Evolutionary conservation across 2,329 filamentous ascomycete species (phyloP).

Genomic region (Cercospora sojina): DNA sequence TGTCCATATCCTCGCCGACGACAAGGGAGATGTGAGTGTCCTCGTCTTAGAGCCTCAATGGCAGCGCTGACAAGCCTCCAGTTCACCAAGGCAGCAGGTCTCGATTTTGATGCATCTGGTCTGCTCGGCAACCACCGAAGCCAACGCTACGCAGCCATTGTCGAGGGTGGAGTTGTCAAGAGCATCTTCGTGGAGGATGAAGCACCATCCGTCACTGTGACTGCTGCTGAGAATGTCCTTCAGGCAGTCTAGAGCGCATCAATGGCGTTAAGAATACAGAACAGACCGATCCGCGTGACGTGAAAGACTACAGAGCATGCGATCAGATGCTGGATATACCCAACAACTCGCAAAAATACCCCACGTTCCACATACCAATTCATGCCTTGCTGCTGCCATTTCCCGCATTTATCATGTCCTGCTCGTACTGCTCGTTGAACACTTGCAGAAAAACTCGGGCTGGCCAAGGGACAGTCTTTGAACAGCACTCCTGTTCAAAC

Average conservation of each 20-base stretch:
- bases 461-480: not conserved
- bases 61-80: not conserved
- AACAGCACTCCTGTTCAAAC: too few relatives aligned
- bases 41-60: not conserved
- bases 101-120: constrained; percentile 29
- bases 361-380: not conserved
- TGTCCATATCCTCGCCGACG: constrained; percentile 33
- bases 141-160: constrained; percentile 30
- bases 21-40: constrained; percentile 24
- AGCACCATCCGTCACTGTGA: constrained; percentile 30
- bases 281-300: not conserved
- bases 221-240: constrained; percentile 28
- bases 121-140: constrained; percentile 31
- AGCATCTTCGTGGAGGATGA: constrained; percentile 32
- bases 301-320: not conserved
- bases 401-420: not conserved
- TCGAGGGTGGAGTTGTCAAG: constrained; percentile 27
- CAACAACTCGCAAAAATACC: not conserved
- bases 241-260: constrained; percentile 18
- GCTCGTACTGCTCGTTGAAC: not conserved
- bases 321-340: not conserved
- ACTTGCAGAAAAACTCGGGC: not conserved
- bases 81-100: constrained; percentile 30
- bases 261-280: not conserved
- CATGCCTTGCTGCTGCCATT: not conserved